A percentile compares a stretch with the other conserved stretches of the same genome.
These are phyloP conservation scores for Sparassis latifolia DNA, from an alignment of 1,284 basidiomycete genomes.

Conservation along the genomic window DNA sequence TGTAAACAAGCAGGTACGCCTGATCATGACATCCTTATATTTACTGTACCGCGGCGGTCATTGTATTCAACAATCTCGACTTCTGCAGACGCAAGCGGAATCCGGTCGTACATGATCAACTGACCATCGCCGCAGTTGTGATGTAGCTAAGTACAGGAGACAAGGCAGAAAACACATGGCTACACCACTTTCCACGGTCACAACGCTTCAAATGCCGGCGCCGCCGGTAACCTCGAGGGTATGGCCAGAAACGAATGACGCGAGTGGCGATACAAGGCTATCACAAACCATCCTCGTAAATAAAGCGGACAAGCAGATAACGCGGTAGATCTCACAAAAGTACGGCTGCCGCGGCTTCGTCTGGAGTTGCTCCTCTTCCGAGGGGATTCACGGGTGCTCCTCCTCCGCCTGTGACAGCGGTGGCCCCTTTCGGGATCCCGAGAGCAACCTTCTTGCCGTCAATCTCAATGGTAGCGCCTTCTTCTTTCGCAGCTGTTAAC, in stretches of 20 bases:
- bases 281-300: background rate
- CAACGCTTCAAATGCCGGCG: constrained; percentile 48
- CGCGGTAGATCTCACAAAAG: constrained; percentile 52
- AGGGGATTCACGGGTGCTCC: constrained; percentile 51
- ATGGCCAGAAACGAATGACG: constrained; percentile 78
- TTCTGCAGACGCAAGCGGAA: no score
- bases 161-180: background rate
- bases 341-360: constrained; percentile 71
- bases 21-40: no score
- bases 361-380: constrained; percentile 68
- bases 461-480: constrained; percentile 71
- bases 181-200: background rate
- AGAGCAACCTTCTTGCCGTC: constrained; percentile 80
- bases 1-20: no score
- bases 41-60: no score
- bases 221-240: constrained; percentile 80
- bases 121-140: no score
- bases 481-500: constrained; percentile 52
- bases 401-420: constrained; percentile 23
- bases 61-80: no score
- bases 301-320: background rate
- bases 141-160: no score
- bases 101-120: no score
- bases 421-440: constrained; percentile 60
- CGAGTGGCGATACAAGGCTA: constrained; percentile 70